A percentile compares a stretch with the other conserved stretches of the same genome.
Evolutionary conservation across 805 yeast genomes (phyloP).

Genomic region (Wickerhamiella occidentalis): DNA sequence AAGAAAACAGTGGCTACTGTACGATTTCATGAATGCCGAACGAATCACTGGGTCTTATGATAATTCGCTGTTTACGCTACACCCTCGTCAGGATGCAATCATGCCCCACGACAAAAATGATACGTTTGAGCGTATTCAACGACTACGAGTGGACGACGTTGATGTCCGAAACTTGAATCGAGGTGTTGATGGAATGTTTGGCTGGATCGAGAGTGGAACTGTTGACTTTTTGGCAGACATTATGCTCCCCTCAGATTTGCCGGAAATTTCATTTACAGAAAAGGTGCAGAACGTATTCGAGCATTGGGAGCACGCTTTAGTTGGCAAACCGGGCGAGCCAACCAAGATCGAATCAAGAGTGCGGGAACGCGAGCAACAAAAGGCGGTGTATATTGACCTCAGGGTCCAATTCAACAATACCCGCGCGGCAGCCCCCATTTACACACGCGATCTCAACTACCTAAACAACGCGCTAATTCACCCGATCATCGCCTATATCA

Average conservation of each 20-base stretch:
- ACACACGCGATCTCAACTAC: conserved; percentile 78
- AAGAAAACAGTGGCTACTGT: conserved; percentile 87
- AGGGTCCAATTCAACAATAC: conserved; percentile 73
- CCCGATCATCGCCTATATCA: conserved; percentile 92
- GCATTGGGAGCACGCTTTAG: conserved; percentile 29
- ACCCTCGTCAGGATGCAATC: conserved; percentile 47
- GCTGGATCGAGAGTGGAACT: conserved; percentile 88
- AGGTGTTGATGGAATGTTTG: conserved; percentile 84
- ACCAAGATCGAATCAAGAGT: conserved; percentile 25
- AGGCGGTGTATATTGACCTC: conserved; percentile 64
- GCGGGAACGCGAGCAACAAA: conserved; percentile 30
- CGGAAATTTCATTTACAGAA: conserved; percentile 34
- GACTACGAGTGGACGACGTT: conserved; percentile 74
- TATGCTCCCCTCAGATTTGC: conserved; percentile 57
- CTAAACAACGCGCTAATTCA: conserved; percentile 82
- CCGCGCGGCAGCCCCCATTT: conserved; percentile 78
- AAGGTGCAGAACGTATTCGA: conserved; percentile 31
- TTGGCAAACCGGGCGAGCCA: conserved; percentile 18
- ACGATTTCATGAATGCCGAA: conserved; percentile 74
- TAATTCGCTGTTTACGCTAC: conserved; percentile 83
- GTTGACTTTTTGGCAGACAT: conserved; percentile 92
- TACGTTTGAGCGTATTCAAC: conserved; percentile 33
- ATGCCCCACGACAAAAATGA: conserved; percentile 20
- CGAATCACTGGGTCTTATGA: conserved; percentile 86
- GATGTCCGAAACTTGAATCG: conserved; percentile 80